These are phyloP conservation scores for Senecio squalidus DNA, from an alignment of 140 eudicot species.

Conservation along the genomic window DNA sequence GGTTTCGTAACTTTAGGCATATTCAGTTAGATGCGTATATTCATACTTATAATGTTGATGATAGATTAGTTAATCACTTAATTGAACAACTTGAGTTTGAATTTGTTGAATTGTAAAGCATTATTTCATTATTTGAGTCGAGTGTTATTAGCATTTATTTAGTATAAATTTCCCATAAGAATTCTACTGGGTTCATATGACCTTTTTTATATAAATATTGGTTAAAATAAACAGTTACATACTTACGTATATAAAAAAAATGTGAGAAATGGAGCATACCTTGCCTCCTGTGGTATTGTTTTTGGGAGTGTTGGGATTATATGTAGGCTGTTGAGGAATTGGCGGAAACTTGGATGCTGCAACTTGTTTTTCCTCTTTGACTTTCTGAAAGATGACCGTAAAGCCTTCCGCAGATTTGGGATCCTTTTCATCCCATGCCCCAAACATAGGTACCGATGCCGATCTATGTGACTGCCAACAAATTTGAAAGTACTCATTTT, in stretches of 20 bases:
- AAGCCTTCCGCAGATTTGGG: conserved; percentile 72
- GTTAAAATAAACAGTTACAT: not conserved
- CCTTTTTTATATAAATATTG: not conserved
- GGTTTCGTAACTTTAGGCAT: too few species aligned
- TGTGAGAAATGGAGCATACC: conserved; percentile 31
- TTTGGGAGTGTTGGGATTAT: conserved; percentile 21
- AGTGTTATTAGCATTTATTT: too few species aligned
- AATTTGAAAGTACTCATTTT: too few species aligned
- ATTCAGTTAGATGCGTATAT: too few species aligned
- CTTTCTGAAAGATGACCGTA: conserved; percentile 69
- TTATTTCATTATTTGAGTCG: too few species aligned
- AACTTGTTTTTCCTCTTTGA: conserved; percentile 69
- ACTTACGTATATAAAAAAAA: not conserved
- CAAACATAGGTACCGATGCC: conserved; percentile 84
- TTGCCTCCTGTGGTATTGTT: conserved; percentile 23
- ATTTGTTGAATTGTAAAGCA: too few species aligned
- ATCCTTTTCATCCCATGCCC: conserved; percentile 77
- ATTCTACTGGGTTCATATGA: too few species aligned
- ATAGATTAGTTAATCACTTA: too few species aligned
- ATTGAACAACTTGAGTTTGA: too few species aligned
- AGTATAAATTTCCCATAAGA: too few species aligned
- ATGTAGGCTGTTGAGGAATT: conserved; percentile 31
- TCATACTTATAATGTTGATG: too few species aligned
- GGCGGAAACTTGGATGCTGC: conserved; percentile 64
- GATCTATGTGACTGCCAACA: conserved; percentile 57